Percentiles rank a stretch among this genome's conserved stretches.
phyloP scores from a whole-genome alignment of 495 filamentous ascomycete genomes.

The Filosporella fistucella region DNA sequence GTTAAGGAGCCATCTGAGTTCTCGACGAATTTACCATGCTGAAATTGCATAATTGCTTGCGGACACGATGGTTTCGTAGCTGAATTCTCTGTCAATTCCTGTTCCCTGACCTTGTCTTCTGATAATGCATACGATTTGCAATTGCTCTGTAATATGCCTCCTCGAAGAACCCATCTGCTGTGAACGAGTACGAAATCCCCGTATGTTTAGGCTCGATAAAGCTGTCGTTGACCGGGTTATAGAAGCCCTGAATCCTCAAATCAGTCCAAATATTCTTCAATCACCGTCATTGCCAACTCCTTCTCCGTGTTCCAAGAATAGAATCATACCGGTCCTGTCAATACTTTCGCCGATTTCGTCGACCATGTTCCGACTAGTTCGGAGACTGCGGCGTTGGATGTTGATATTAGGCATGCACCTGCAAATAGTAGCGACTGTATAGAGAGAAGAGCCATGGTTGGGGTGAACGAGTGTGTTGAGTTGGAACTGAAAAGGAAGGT shows the following conservation, averaged over 20 bases:
- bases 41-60: constrained; percentile 69
- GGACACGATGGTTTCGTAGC: constrained; percentile 62
- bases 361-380: constrained; percentile 72
- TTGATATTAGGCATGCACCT: constrained; percentile 19
- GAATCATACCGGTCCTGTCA: constrained; percentile 68
- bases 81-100: constrained; percentile 24
- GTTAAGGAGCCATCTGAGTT: constrained; percentile 53
- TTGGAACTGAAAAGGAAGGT: too few species aligned
- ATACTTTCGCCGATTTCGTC: constrained; percentile 65
- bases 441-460: constrained; percentile 19
- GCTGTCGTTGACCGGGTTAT: constrained; percentile 63
- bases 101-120: constrained; percentile 2
- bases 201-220: constrained; percentile 66
- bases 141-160: constrained; percentile 70
- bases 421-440: constrained; percentile 26
- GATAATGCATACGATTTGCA: constrained; percentile 54
- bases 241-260: constrained; percentile 54
- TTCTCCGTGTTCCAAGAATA: constrained; percentile 13
- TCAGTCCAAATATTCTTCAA: constrained; percentile 6
- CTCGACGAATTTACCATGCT: constrained; percentile 54
- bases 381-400: constrained; percentile 29
- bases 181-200: constrained; percentile 82
- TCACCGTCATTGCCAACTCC: constrained; percentile 8
- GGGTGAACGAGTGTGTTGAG: constrained; percentile 5
- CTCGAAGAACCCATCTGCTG: constrained; percentile 66